These are phyloP conservation scores for Boletus speciosus DNA, from an alignment of 768 basidiomycete genomes.

Conservation along the genomic window DNA sequence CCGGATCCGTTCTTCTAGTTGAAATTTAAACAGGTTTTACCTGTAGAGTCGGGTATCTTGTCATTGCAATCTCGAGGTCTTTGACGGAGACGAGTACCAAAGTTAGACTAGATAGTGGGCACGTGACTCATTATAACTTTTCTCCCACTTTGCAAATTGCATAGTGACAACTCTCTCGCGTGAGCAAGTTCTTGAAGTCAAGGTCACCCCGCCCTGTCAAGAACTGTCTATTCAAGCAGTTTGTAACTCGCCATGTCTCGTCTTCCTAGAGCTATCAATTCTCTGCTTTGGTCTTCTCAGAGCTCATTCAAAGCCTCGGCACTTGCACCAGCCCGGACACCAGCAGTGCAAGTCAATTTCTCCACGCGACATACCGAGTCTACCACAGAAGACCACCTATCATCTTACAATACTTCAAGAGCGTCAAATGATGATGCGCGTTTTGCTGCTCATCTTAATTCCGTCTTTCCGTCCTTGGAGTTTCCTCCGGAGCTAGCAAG, in stretches of 20 bases:
- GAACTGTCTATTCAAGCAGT: neutral
- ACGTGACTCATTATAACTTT: conserved; percentile 22
- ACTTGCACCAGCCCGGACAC: conserved; percentile 16
- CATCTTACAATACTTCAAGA: neutral
- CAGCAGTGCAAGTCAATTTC: conserved; percentile 1
- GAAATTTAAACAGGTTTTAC: neutral
- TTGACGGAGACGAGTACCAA: too few relatives aligned
- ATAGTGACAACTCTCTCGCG: conserved; percentile 2
- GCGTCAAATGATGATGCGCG: conserved; percentile 15
- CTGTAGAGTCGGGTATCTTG: neutral
- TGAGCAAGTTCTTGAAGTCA: conserved; percentile 4
- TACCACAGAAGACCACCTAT: neutral
- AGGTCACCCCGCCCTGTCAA: neutral
- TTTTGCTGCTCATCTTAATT: conserved; percentile 55
- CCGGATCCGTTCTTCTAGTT: neutral
- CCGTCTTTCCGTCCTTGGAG: conserved; percentile 59
- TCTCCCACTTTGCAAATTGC: neutral
- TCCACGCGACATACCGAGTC: conserved; percentile 12
- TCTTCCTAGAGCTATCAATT: conserved; percentile 15
- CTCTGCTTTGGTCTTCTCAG: conserved; percentile 10
- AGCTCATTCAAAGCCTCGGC: conserved; percentile 9
- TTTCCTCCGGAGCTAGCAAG: conserved; percentile 71
- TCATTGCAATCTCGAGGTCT: neutral
- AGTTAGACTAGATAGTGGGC: neutral
- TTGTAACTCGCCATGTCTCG: conserved; percentile 16